Evolutionary conservation across 1,284 basidiomycete genomes (phyloP).

Genomic region (Mycena sp.): DNA sequence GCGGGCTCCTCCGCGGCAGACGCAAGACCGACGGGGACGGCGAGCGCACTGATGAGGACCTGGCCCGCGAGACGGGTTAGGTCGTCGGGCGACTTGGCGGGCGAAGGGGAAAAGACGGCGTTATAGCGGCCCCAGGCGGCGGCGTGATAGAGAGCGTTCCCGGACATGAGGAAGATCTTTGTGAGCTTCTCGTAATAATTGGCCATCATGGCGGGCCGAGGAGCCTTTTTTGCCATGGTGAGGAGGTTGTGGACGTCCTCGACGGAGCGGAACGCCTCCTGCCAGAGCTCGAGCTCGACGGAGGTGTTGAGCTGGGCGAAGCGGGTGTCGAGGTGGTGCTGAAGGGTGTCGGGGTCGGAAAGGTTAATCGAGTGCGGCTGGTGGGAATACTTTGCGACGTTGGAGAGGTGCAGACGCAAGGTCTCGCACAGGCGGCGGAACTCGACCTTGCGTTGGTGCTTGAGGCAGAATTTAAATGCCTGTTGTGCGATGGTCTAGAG

Average conservation of each 20-base stretch:
- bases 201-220: conserved; percentile 96
- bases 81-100: conserved; percentile 77
- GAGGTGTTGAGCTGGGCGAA: conserved; percentile 99
- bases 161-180: conserved; percentile 94
- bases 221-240: conserved; percentile 91
- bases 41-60: conserved; percentile 93
- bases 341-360: conserved; percentile 94
- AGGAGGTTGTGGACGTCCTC: conserved; percentile 98
- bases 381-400: conserved; percentile 95
- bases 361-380: conserved; percentile 99
- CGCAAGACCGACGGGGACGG: conserved; percentile 88
- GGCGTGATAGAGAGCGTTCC: conserved; percentile 95
- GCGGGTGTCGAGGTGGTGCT: conserved; percentile 97
- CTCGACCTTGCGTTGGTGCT: conserved; percentile 95
- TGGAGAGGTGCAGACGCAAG: conserved; percentile 93
- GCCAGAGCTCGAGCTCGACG: conserved; percentile 99
- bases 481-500: conserved; percentile 81
- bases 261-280: conserved; percentile 98
- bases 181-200: conserved; percentile 99
- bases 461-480: conserved; percentile 97
- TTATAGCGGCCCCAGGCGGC: conserved; percentile 96
- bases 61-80: conserved; percentile 87
- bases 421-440: conserved; percentile 98
- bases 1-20: conserved; percentile 64
- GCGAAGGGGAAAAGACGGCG: conserved; percentile 56